phyloP scores from a whole-genome alignment of 2,329 filamentous ascomycete genomes.

The Fusarium pseudograminearum region DNA sequence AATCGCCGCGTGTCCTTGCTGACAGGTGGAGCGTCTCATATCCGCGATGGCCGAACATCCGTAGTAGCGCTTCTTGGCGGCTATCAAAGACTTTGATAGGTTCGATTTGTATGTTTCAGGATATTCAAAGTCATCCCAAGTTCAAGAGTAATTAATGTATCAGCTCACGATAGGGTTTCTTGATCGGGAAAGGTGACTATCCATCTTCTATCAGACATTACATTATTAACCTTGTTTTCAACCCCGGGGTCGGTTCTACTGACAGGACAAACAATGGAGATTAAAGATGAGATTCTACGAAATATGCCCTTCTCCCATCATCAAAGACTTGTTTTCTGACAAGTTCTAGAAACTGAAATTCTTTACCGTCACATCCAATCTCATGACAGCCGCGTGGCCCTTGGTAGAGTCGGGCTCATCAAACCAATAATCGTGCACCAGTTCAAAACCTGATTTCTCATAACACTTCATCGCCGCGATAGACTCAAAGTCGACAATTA shows the following conservation, averaged over 20 bases:
- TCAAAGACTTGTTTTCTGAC: background rate
- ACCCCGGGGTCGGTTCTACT: background rate
- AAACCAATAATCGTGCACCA: constrained; percentile 32
- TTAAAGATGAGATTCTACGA: background rate
- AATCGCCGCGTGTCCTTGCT: constrained; percentile 2
- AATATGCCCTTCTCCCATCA: background rate
- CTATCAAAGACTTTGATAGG: background rate
- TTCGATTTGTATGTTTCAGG: background rate
- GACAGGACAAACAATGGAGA: background rate
- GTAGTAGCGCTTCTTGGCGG: constrained; percentile 8
- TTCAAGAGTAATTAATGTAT: background rate
- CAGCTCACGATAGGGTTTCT: background rate
- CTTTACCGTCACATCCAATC: background rate
- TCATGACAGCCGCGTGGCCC: constrained; percentile 31
- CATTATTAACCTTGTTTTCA: background rate
- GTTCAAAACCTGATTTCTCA: constrained; percentile 32
- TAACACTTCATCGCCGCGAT: constrained; percentile 22
- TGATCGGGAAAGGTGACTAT: background rate
- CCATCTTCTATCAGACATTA: background rate
- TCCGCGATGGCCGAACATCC: constrained; percentile 24
- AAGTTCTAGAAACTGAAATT: background rate
- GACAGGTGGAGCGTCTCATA: constrained; percentile 15
- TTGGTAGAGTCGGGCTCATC: background rate
- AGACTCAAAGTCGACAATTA: constrained; percentile 24
- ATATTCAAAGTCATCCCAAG: background rate